A percentile compares a stretch with the other conserved stretches of the same genome.
Evolutionary conservation across 2,329 filamentous ascomycete genomes (phyloP).

Genomic region (Ceratocystis variospora): DNA sequence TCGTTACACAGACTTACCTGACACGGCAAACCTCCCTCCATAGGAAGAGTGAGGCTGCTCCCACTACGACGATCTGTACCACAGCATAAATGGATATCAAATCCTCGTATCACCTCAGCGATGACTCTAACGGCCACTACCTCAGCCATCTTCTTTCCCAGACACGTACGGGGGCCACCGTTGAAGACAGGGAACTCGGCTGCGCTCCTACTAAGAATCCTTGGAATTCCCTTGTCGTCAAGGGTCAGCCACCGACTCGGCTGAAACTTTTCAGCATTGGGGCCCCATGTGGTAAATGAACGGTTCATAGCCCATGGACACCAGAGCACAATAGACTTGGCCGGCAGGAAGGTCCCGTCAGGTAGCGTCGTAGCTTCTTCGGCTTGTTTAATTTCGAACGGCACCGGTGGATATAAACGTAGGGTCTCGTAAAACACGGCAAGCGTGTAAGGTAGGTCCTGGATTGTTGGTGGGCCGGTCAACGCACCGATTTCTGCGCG

Average conservation of each 20-base stretch:
- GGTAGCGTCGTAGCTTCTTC: constrained; percentile 39
- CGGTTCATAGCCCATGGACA: constrained; percentile 51
- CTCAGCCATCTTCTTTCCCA: constrained; percentile 54
- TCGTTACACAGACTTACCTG: constrained; percentile 23
- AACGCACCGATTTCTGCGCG: constrained; percentile 30
- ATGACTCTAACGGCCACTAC: constrained; percentile 43
- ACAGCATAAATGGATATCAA: constrained; percentile 33
- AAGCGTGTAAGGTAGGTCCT: constrained; percentile 41
- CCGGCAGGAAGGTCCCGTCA: constrained; percentile 45
- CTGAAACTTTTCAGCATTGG: constrained; percentile 40
- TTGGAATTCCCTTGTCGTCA: constrained; percentile 25
- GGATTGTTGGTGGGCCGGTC: constrained; percentile 23
- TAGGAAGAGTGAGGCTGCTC: constrained; percentile 48
- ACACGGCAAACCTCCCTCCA: constrained; percentile 46
- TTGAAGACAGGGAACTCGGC: constrained; percentile 53
- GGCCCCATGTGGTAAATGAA: constrained; percentile 42
- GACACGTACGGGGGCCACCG: constrained; percentile 45
- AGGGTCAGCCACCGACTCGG: constrained; percentile 42
- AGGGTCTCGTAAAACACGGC: constrained; percentile 50
- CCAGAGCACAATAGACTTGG: constrained; percentile 44
- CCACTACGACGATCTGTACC: constrained; percentile 31
- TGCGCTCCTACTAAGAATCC: constrained; percentile 32
- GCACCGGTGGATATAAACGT: constrained; percentile 49
- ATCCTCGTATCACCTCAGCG: constrained; percentile 34
- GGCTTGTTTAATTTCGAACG: constrained; percentile 52